A percentile compares a stretch with the other conserved stretches of the same genome.
Conservation (phyloP, 169 alveolate genomes). For the Eimeria brunetti region DNA sequence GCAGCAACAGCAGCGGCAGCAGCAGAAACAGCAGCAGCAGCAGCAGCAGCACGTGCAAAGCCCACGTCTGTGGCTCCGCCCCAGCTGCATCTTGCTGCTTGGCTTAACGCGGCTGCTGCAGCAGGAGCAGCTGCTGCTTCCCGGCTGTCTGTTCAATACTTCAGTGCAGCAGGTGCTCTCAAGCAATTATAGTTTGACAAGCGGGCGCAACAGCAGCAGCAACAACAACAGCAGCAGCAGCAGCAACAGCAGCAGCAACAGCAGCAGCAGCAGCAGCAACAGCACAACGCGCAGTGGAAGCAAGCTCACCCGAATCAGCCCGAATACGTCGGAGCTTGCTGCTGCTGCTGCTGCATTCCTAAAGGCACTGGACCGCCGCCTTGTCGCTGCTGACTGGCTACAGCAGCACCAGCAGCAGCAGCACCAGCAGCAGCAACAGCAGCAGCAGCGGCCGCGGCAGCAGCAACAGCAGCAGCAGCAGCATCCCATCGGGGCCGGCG, state of each 20-base stretch:
- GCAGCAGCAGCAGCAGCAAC: neutral
- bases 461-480: constrained; percentile 4
- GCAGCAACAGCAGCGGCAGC: constrained; percentile 32
- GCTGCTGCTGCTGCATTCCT: constrained; percentile 24
- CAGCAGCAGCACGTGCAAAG: neutral
- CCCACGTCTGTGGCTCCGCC: constrained; percentile 43
- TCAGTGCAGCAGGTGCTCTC: constrained; percentile 15
- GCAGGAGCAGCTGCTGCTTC: constrained; percentile 69
- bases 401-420: constrained; percentile 17
- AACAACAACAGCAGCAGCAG: neutral
- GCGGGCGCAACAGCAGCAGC: neutral
- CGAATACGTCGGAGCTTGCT: constrained; percentile 25
- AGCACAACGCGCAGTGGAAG: neutral
- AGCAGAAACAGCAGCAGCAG: neutral
- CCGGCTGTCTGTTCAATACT: neutral
- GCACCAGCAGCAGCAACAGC: constrained; percentile 46
- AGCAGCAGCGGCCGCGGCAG: neutral
- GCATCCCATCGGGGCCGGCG: neutral
- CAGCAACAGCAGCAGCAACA: constrained; percentile 26
- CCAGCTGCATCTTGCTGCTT: constrained; percentile 44
- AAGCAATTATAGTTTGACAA: neutral
- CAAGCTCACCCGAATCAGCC: neutral
- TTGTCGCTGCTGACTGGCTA: constrained; percentile 37
- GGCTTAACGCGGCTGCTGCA: constrained; percentile 41
- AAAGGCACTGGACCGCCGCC: constrained; percentile 3